phyloP scores from a whole-genome alignment of 495 filamentous ascomycete genomes.

The Thermochaetoides thermophila region DNA sequence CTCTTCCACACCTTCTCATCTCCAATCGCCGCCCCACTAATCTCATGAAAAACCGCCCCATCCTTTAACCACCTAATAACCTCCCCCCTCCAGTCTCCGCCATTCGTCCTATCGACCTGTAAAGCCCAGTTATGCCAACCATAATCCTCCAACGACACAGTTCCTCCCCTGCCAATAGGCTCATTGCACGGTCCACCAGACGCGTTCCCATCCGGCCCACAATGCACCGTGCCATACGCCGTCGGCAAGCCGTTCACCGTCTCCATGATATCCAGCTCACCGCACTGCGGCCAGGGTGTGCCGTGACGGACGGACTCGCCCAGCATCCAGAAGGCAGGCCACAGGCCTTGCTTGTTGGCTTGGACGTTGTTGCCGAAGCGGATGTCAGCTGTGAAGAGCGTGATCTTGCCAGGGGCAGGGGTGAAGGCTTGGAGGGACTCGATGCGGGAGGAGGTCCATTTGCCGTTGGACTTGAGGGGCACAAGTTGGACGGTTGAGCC shows the following conservation, averaged over 20 bases:
- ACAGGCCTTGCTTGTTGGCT: constrained; percentile 30
- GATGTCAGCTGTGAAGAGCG: constrained; percentile 25
- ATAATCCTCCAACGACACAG: constrained; percentile 18
- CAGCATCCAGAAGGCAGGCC: constrained; percentile 41
- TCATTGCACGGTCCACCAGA: constrained; percentile 33
- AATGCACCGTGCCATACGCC: constrained; percentile 35
- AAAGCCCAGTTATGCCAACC: constrained; percentile 34
- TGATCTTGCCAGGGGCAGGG: constrained; percentile 25
- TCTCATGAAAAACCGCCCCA: constrained; percentile 22
- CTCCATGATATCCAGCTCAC: constrained; percentile 41
- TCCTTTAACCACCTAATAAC: constrained; percentile 32
- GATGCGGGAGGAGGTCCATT: constrained; percentile 37
- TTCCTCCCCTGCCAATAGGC: constrained; percentile 20
- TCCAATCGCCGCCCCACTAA: constrained; percentile 26
- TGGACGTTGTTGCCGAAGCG: constrained; percentile 24
- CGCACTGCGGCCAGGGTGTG: constrained; percentile 33
- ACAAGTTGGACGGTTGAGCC: constrained; percentile 32
- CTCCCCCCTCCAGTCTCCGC: constrained; percentile 26
- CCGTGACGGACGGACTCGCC: constrained; percentile 34
- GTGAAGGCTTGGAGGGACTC: constrained; percentile 28
- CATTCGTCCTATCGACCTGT: constrained; percentile 22
- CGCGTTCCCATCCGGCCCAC: constrained; percentile 13
- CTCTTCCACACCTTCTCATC: constrained; percentile 30
- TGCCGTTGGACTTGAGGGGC: constrained; percentile 23
- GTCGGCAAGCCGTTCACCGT: constrained; percentile 31